Percentiles rank a stretch among this genome's conserved stretches.
Evolutionary conservation across 148 eudicot genomes (phyloP).

Genomic region (Polygonum maritimum): DNA sequence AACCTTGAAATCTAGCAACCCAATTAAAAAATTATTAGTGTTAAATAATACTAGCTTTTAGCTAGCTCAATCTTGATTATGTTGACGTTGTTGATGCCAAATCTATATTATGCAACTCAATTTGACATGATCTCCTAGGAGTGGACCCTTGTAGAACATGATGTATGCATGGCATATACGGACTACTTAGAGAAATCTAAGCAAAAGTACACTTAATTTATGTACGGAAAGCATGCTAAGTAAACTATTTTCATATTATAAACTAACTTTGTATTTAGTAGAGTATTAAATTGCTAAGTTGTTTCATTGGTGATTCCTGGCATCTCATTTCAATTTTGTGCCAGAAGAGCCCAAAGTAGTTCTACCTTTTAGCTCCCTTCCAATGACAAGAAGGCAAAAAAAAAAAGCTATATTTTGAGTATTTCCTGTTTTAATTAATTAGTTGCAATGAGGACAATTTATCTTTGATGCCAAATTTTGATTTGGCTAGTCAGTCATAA

Average conservation of each 20-base stretch:
- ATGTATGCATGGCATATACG: background rate
- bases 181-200: background rate
- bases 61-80: background rate
- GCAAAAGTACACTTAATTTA: background rate
- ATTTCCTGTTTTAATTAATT: background rate
- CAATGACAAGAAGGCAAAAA: background rate
- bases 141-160: background rate
- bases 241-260: background rate
- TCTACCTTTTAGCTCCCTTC: background rate
- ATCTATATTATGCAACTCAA: background rate
- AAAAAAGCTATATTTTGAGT: background rate
- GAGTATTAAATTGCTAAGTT: background rate
- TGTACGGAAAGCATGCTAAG: background rate
- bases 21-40: background rate
- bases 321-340: background rate
- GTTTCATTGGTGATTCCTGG: background rate
- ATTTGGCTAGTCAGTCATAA: too few species aligned
- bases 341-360: background rate
- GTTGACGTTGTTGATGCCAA: constrained; percentile 3
- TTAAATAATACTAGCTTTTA: background rate
- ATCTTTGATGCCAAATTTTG: too few species aligned
- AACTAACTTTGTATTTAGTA: background rate
- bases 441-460: too few species aligned
- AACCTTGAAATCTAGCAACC: too few species aligned
- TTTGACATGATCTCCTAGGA: background rate